Evolutionary conservation across 306 rosid genomes (phyloP).

Genomic region (Glycine soja): DNA sequence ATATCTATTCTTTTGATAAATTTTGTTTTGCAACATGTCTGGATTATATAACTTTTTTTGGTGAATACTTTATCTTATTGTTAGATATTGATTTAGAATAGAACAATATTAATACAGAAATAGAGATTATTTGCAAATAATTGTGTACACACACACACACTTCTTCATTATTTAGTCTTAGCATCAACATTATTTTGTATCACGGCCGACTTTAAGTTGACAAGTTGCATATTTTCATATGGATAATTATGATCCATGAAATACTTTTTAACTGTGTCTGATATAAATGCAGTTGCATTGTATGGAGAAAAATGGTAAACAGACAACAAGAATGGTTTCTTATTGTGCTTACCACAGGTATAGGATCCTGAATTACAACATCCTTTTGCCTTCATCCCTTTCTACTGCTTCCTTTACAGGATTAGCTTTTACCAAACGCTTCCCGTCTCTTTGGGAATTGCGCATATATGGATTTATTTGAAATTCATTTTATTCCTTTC

Average conservation of each 20-base stretch:
- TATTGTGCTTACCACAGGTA: slow-evolving; percentile 94
- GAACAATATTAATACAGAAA: no score
- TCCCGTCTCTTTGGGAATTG: slow-evolving; percentile 2
- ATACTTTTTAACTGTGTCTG: slow-evolving; percentile 25
- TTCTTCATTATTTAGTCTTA: slow-evolving; percentile 8
- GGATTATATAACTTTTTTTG: background rate
- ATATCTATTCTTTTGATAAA: background rate
- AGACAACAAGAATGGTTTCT: slow-evolving; percentile 78
- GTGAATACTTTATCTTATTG: no score
- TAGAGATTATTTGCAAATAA: no score
- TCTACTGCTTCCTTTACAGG: slow-evolving; percentile 2
- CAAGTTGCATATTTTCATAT: slow-evolving; percentile 23
- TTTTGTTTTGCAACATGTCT: background rate
- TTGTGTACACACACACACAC: no score
- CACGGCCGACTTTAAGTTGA: slow-evolving; percentile 8
- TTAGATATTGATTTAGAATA: no score
- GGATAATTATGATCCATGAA: slow-evolving; percentile 34
- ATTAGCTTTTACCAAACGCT: slow-evolving; percentile 31
- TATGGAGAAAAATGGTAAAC: slow-evolving; percentile 82
- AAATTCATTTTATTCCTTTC: slow-evolving; percentile 19
- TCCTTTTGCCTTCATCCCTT: slow-evolving; percentile 12
- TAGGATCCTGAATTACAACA: slow-evolving; percentile 43
- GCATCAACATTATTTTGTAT: slow-evolving; percentile 27
- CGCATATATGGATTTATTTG: slow-evolving; percentile 13
- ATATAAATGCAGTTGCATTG: slow-evolving; percentile 73